These are phyloP conservation scores for Arctostaphylos glauca DNA, from an alignment of 148 eudicot species.

Conservation along the genomic window DNA sequence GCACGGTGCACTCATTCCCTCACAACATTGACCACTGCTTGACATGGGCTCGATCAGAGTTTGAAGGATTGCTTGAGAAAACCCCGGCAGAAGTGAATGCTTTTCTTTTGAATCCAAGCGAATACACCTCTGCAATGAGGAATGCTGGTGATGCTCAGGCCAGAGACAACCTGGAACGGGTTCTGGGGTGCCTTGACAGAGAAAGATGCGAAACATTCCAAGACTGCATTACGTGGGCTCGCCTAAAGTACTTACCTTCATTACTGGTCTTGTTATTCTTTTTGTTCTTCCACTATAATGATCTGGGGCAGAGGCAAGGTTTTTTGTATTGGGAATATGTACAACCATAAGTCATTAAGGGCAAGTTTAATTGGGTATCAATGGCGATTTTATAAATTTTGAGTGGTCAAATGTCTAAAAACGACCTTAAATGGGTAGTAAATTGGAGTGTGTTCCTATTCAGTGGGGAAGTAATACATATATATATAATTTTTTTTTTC, in stretches of 20 bases:
- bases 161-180: constrained; percentile 72
- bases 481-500: neutral
- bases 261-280: neutral
- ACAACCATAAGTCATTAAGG: neutral
- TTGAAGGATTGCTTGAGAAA: constrained; percentile 91
- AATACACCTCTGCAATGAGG: constrained; percentile 61
- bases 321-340: too few species aligned
- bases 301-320: too few species aligned
- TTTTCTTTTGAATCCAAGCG: constrained; percentile 66
- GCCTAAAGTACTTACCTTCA: constrained; percentile 52
- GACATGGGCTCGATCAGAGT: constrained; percentile 93
- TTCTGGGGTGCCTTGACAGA: constrained; percentile 70
- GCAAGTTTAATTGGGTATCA: neutral
- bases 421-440: neutral
- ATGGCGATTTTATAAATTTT: neutral
- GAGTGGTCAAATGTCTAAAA: neutral
- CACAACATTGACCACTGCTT: constrained; percentile 93
- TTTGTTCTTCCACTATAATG: neutral
- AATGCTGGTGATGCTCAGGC: constrained; percentile 96
- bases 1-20: constrained; percentile 91
- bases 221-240: constrained; percentile 86
- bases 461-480: neutral
- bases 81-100: constrained; percentile 87
- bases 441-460: neutral
- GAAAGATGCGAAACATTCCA: constrained; percentile 81